Evolutionary conservation across 2,329 filamentous ascomycete species (phyloP).

Genomic region (Phialophora tarda): DNA sequence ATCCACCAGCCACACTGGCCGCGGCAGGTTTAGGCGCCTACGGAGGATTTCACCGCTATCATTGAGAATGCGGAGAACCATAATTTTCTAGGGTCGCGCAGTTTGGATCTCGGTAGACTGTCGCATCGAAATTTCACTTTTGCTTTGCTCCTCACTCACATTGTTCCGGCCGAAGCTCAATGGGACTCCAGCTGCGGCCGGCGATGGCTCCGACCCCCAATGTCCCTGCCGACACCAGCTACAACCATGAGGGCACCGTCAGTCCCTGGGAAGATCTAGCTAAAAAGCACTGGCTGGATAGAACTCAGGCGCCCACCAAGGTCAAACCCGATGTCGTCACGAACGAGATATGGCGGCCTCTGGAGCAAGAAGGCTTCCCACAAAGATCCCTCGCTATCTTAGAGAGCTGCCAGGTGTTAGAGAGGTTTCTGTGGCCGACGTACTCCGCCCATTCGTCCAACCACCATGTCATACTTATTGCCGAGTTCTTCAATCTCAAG

Average conservation of each 20-base stretch:
- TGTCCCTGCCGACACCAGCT: slow-evolving; percentile 43
- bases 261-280: slow-evolving; percentile 70
- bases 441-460: slow-evolving; percentile 89
- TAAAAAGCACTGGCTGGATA: slow-evolving; percentile 81
- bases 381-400: slow-evolving; percentile 78
- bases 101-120: not conserved
- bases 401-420: slow-evolving; percentile 88
- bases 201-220: slow-evolving; percentile 64
- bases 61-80: slow-evolving; percentile 15
- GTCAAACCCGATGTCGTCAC: slow-evolving; percentile 84
- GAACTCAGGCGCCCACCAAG: slow-evolving; percentile 63
- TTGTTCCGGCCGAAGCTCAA: slow-evolving; percentile 7
- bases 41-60: not conserved
- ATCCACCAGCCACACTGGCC: not conserved
- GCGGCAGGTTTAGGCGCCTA: not conserved
- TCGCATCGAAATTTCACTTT: slow-evolving; percentile 8
- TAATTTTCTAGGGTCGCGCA: slow-evolving; percentile 13
- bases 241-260: slow-evolving; percentile 34
- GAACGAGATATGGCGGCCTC: slow-evolving; percentile 82
- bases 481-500: slow-evolving; percentile 85
- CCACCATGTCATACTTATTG: slow-evolving; percentile 85
- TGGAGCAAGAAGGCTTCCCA: slow-evolving; percentile 81
- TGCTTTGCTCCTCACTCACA: not conserved
- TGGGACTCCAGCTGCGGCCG: slow-evolving; percentile 48
- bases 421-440: slow-evolving; percentile 94